Evolutionary conservation across 108 stramenopile species (phyloP).

Genomic region (Schizochytrium sp.): DNA sequence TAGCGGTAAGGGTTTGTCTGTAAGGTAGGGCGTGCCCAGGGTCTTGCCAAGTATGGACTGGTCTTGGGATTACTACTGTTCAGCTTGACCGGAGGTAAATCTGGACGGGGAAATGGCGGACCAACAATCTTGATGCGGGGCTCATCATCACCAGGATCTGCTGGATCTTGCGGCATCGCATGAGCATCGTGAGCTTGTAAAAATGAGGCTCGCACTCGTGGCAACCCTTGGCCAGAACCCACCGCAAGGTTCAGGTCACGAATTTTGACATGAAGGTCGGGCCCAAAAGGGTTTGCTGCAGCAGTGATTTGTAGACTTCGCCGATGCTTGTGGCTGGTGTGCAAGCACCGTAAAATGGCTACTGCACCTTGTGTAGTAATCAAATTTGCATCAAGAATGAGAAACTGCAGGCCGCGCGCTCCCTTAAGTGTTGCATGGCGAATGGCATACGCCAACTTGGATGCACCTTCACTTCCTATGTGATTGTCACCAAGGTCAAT

Average conservation of each 20-base stretch:
- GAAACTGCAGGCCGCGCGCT: background rate
- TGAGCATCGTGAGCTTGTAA: background rate
- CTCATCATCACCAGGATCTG: background rate
- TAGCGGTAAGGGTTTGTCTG: too few relatives aligned
- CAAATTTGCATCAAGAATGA: constrained; percentile 18
- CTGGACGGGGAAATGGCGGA: background rate
- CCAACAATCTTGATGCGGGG: background rate
- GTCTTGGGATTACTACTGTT: background rate
- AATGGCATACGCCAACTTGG: background rate
- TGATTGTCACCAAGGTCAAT: constrained; percentile 16
- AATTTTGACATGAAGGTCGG: background rate
- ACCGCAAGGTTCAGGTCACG: background rate
- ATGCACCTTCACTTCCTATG: constrained; percentile 26
- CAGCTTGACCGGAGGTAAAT: background rate
- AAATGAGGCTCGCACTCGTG: background rate
- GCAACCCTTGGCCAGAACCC: background rate
- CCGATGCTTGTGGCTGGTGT: background rate
- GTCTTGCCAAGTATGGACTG: background rate
- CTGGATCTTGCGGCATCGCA: background rate
- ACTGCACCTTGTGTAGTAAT: background rate
- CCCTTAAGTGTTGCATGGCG: background rate
- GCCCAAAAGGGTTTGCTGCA: constrained; percentile 11
- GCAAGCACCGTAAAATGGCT: background rate
- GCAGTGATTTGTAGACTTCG: background rate
- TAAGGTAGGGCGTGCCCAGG: background rate